phyloP scores from a whole-genome alignment of 441 rosid species.

The Brassica balearica region DNA sequence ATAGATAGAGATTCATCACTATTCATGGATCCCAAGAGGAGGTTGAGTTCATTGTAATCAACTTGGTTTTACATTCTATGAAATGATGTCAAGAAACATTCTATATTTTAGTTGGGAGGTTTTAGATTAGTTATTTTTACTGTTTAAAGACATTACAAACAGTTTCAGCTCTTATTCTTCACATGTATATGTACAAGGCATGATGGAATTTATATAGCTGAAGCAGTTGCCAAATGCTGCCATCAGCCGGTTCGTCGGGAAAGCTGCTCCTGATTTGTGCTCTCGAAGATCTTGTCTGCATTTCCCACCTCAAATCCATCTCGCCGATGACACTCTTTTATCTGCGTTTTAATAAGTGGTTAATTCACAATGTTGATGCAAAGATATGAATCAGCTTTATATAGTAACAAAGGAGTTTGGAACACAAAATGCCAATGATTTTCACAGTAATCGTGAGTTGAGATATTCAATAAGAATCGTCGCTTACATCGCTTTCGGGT shows the following conservation, averaged over 20 bases:
- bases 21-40: neutral
- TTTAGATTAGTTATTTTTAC: slow-evolving; percentile 3
- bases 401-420: no score
- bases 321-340: slow-evolving; percentile 74
- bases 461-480: neutral
- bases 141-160: slow-evolving; percentile 26
- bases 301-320: slow-evolving; percentile 94
- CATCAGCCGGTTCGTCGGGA: slow-evolving; percentile 30
- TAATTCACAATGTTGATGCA: slow-evolving; percentile 7
- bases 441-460: neutral
- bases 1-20: neutral
- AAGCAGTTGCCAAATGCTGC: neutral
- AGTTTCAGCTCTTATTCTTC: slow-evolving; percentile 31
- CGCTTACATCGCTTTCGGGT: slow-evolving; percentile 62
- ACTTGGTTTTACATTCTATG: neutral
- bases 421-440: neutral
- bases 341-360: slow-evolving; percentile 29
- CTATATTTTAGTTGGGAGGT: neutral
- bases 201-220: neutral
- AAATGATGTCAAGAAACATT: neutral
- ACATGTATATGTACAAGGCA: slow-evolving; percentile 26
- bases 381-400: neutral
- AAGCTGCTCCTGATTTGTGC: slow-evolving; percentile 55
- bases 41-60: no score
- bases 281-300: slow-evolving; percentile 92